A percentile compares a stretch with the other conserved stretches of the same genome.
Evolutionary conservation across 345 rosid species (phyloP).

Genomic region (Linum lewisii): DNA sequence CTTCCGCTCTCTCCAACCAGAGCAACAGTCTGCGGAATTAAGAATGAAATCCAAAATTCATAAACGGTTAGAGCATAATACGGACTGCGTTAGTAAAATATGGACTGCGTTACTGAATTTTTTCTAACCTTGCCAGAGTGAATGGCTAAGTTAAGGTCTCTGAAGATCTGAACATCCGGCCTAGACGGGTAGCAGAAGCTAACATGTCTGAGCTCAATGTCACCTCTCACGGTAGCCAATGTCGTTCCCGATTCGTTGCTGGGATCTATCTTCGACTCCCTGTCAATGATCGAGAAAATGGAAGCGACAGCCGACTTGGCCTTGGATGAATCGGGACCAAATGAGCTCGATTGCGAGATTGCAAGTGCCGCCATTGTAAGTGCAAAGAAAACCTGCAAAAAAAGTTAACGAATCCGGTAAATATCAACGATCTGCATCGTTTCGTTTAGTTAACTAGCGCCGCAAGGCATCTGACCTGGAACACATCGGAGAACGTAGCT

Average conservation of each 20-base stretch:
- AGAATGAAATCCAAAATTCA: neutral
- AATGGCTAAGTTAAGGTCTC: slow-evolving; percentile 27
- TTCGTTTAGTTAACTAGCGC: no score
- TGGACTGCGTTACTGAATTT: neutral
- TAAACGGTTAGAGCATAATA: neutral
- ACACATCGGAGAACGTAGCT: slow-evolving; percentile 28
- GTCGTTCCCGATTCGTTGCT: slow-evolving; percentile 26
- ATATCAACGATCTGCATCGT: no score
- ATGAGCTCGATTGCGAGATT: slow-evolving; percentile 24
- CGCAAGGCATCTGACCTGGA: slow-evolving; percentile 16
- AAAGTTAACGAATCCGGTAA: no score
- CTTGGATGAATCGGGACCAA: slow-evolving; percentile 28
- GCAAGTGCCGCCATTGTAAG: slow-evolving; percentile 28
- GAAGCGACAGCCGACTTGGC: slow-evolving; percentile 31
- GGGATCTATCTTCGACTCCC: slow-evolving; percentile 26
- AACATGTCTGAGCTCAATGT: slow-evolving; percentile 26
- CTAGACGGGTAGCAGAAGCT: slow-evolving; percentile 34
- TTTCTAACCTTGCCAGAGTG: slow-evolving; percentile 37
- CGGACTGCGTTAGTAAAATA: neutral
- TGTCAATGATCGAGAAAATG: slow-evolving; percentile 31
- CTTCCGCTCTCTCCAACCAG: slow-evolving; percentile 75
- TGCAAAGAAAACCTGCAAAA: slow-evolving; percentile 32
- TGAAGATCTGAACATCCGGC: slow-evolving; percentile 33
- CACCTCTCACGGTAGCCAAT: slow-evolving; percentile 24
- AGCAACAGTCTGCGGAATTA: slow-evolving; percentile 41